Percentiles rank a stretch among this genome's conserved stretches.
These are phyloP conservation scores for Xylariaceae sp. DNA, from an alignment of 2,329 filamentous ascomycete species.

Conservation along the genomic window DNA sequence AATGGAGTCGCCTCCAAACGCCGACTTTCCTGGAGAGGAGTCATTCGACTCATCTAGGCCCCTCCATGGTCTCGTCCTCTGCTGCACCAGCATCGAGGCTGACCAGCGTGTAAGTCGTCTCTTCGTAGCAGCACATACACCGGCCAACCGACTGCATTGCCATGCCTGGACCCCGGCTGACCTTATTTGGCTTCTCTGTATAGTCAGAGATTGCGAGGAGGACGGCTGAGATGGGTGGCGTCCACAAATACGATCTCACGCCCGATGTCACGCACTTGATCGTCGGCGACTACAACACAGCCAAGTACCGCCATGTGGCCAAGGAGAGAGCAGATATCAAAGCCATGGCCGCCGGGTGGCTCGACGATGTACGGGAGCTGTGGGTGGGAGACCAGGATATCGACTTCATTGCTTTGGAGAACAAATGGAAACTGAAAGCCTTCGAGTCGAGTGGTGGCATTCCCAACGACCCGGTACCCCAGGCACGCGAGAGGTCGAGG, in stretches of 20 bases:
- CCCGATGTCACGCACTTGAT: conserved; percentile 92
- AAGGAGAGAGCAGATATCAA: conserved; percentile 79
- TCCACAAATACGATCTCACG: conserved; percentile 87
- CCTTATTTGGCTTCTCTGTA: neutral
- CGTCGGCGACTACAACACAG: conserved; percentile 79
- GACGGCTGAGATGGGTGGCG: conserved; percentile 74
- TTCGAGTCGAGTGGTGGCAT: conserved; percentile 48
- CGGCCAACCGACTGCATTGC: conserved; percentile 13
- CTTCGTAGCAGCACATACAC: too few species aligned
- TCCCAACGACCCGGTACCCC: conserved; percentile 19
- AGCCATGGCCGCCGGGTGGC: conserved; percentile 75
- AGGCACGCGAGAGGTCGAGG: conserved; percentile 27
- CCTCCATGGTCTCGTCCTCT: conserved; percentile 67
- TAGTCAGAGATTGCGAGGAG: conserved; percentile 52
- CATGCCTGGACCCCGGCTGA: conserved; percentile 5
- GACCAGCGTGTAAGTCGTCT: conserved; percentile 72
- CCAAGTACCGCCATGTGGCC: conserved; percentile 94
- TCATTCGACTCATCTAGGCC: conserved; percentile 52
- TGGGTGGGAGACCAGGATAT: conserved; percentile 78
- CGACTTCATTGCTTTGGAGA: conserved; percentile 63
- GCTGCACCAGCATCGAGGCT: conserved; percentile 77
- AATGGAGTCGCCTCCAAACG: conserved; percentile 19
- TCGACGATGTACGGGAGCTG: conserved; percentile 67
- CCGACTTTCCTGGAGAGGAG: conserved; percentile 10
- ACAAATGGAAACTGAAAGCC: conserved; percentile 54